phyloP scores from a whole-genome alignment of 2,329 filamentous ascomycete genomes.

The Berkeleyomyces basicola region DNA sequence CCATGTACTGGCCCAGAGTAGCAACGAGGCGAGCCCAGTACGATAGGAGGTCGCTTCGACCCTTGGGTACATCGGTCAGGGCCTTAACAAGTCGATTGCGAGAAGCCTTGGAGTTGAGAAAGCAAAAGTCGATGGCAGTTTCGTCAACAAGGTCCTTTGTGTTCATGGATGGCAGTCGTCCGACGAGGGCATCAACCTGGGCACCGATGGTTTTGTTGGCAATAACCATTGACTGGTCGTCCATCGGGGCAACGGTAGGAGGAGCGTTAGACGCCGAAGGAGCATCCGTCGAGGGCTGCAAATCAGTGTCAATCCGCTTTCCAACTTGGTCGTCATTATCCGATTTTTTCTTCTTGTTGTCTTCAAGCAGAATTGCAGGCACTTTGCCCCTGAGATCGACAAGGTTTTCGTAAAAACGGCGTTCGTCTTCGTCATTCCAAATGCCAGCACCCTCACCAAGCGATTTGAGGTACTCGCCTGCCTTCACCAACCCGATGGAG shows the following conservation, averaged over 20 bases:
- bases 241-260: constrained; percentile 31
- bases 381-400: constrained; percentile 93
- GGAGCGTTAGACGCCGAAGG: constrained; percentile 27
- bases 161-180: constrained; percentile 77
- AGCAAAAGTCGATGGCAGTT: constrained; percentile 90
- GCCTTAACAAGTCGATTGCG: constrained; percentile 87
- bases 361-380: constrained; percentile 81
- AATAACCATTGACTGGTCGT: constrained; percentile 85
- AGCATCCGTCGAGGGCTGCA: constrained; percentile 28
- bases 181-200: constrained; percentile 80
- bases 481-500: constrained; percentile 83
- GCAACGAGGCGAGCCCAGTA: constrained; percentile 86
- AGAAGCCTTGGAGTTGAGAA: constrained; percentile 94
- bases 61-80: constrained; percentile 86
- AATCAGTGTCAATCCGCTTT: constrained; percentile 49
- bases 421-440: constrained; percentile 97
- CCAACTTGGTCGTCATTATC: constrained; percentile 70
- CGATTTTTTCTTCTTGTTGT: constrained; percentile 81
- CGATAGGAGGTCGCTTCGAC: constrained; percentile 76
- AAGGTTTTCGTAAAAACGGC: constrained; percentile 93
- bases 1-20: constrained; percentile 83
- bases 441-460: constrained; percentile 85
- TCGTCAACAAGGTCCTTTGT: constrained; percentile 87
- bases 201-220: constrained; percentile 95
- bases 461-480: constrained; percentile 79